Evolutionary conservation across 2,329 filamentous ascomycete species (phyloP).

Genomic region (Rhinocladiella mackenziei): DNA sequence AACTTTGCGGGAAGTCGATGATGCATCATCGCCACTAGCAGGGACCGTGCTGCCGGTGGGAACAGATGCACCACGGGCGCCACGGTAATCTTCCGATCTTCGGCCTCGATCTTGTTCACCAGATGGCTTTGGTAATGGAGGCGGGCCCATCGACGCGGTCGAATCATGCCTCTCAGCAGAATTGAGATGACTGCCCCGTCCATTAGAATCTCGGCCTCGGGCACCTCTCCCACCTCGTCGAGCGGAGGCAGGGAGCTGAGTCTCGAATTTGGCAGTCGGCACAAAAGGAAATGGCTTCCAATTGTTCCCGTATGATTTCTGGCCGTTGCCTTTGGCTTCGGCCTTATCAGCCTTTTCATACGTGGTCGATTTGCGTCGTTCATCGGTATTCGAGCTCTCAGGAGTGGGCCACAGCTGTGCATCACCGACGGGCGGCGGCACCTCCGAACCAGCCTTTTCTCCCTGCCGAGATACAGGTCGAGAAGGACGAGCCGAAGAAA

Average conservation of each 20-base stretch:
- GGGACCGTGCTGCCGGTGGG: slow-evolving; percentile 38
- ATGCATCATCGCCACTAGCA: slow-evolving; percentile 34
- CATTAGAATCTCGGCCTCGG: slow-evolving; percentile 50
- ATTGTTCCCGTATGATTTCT: slow-evolving; percentile 64
- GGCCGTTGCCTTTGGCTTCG: slow-evolving; percentile 53
- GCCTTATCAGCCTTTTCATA: slow-evolving; percentile 58
- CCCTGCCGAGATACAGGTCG: slow-evolving; percentile 34
- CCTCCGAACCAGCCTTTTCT: slow-evolving; percentile 27
- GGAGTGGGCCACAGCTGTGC: slow-evolving; percentile 85
- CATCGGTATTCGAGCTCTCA: slow-evolving; percentile 70
- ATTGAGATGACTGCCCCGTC: slow-evolving; percentile 42
- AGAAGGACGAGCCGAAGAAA: slow-evolving; percentile 25
- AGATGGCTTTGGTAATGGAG: slow-evolving; percentile 26
- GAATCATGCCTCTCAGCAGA: slow-evolving; percentile 35
- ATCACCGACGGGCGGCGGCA: slow-evolving; percentile 68
- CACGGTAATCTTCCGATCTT: slow-evolving; percentile 29
- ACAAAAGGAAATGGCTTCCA: slow-evolving; percentile 83
- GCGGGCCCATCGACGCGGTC: slow-evolving; percentile 27
- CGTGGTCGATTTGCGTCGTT: slow-evolving; percentile 61
- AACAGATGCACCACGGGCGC: slow-evolving; percentile 39
- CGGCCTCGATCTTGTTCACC: slow-evolving; percentile 29
- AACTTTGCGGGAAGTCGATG: slow-evolving; percentile 35
- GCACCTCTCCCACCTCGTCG: slow-evolving; percentile 55
- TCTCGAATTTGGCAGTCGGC: slow-evolving; percentile 81
- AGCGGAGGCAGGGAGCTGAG: slow-evolving; percentile 56